Conservation (phyloP, 805 yeast genomes). For the Lachancea thermotolerans region DNA sequence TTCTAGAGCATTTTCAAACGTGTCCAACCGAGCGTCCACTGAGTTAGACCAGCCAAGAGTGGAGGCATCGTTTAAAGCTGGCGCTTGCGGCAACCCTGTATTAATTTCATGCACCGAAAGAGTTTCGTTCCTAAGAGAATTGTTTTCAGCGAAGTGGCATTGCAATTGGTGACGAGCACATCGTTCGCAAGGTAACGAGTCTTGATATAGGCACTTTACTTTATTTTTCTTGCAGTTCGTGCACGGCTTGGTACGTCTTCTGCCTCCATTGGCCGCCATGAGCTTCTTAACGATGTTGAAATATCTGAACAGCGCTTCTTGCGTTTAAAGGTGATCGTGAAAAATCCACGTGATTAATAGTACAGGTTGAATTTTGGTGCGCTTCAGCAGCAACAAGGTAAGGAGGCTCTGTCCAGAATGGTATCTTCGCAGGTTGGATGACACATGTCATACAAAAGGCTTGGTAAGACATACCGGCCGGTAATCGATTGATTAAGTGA, state of each 20-base stretch:
- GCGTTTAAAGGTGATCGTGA: no score
- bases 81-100: not conserved
- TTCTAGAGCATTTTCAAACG: slow-evolving; percentile 36
- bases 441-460: no score
- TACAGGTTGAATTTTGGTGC: no score
- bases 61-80: no score
- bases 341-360: no score
- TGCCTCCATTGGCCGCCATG: slow-evolving; percentile 12
- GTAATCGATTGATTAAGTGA: no score
- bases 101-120: not conserved
- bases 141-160: slow-evolving; percentile 45
- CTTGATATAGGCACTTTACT: slow-evolving; percentile 51
- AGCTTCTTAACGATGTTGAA: not conserved
- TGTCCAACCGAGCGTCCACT: slow-evolving; percentile 35
- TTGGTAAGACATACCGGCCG: no score
- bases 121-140: not conserved
- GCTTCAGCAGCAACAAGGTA: no score
- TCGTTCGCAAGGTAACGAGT: slow-evolving; percentile 48
- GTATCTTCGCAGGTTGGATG: no score
- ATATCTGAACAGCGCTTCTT: no score
- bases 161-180: slow-evolving; percentile 40
- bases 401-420: no score
- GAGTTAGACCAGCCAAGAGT: slow-evolving; percentile 28
- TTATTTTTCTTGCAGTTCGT: slow-evolving; percentile 55
- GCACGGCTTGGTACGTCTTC: slow-evolving; percentile 48